Base-by-base conservation (phyloP, 1,284 basidiomycete species). In the Inonotus obliquus region DNA sequence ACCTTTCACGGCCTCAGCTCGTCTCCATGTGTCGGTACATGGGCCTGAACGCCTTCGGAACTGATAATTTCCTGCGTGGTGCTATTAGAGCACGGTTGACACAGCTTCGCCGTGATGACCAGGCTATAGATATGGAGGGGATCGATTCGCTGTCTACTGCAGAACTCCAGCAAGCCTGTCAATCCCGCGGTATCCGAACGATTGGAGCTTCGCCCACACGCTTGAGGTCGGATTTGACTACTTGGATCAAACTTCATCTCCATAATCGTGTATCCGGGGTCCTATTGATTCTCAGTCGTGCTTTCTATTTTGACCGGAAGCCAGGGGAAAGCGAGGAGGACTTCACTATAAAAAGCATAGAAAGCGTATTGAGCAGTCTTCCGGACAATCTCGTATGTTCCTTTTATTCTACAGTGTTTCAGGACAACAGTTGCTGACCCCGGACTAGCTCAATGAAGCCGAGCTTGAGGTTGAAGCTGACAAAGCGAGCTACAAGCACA, bases 21-120 rank as follows among this genome's bases (percentile, higher is more conserved):
- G 95, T 98, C 44, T 96, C 94, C 1, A 96, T 97, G 88, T 98
- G 91, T 70, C 84, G 94, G 60, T 98, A 97, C 75, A 98, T 99
- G 95, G 94, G 92, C 67, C 86, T 98, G 71, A 94, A 98, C 75
- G 96, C 96, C 2, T 99, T 98, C 70, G 96, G 96, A 49, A 99
- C 97, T 39, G 96, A 99, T 76, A 98, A 98, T 76, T 98, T 98
- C 79, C 82, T 99, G 52, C 91, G 96, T 60, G 95, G 95, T 63
- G 89, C 93, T 64, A 94, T 99, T 72, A 90, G 94, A 47, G 85
- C 85, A 63, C 86, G 94, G 53, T 82, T 99, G 45, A 81, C 90
- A 66, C 83, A 91, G 70, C 84, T 99, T 66, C 83, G 94, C 59
- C 85, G 92, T 48, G 96, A 99, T 73, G 97, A 99, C 76, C 90